Evolutionary conservation across 371 early-diverging fungal genomes (phyloP).

Genomic region (Apophysomyces ossiformis): DNA sequence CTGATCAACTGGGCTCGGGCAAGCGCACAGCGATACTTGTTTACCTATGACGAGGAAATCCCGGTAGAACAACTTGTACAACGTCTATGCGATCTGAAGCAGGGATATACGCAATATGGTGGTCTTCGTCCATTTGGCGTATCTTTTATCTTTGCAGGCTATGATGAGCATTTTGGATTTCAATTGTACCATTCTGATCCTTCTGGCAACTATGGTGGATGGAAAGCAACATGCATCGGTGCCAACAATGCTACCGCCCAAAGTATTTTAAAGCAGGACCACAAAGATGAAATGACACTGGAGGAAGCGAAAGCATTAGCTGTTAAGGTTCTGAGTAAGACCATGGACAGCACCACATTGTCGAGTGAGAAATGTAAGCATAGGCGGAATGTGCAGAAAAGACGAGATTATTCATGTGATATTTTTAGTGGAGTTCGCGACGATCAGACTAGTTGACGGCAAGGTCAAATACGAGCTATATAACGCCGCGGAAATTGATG

Average conservation of each 20-base stretch:
- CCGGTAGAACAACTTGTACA: conserved; percentile 96
- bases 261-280: conserved; percentile 93
- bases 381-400: neutral
- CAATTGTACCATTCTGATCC: conserved; percentile 99
- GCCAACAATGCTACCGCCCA: conserved; percentile 92
- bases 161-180: conserved; percentile 90
- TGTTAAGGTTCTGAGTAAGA: conserved; percentile 93
- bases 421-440: conserved; percentile 80
- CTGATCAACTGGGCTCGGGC: conserved; percentile 91
- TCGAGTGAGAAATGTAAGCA: conserved; percentile 88
- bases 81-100: conserved; percentile 95
- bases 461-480: conserved; percentile 70
- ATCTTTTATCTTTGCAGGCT: conserved; percentile 97
- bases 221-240: conserved; percentile 99
- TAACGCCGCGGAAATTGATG: conserved; percentile 76
- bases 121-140: conserved; percentile 99
- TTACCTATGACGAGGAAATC: conserved; percentile 88
- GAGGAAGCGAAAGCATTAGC: conserved; percentile 89
- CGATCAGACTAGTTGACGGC: conserved; percentile 59
- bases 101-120: conserved; percentile 98
- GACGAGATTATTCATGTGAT: conserved; percentile 3
- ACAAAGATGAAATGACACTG: conserved; percentile 87
- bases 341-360: conserved; percentile 91
- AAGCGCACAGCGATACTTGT: conserved; percentile 90
- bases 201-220: conserved; percentile 98